These are phyloP conservation scores for Trichosporon inkin DNA, from an alignment of 1,284 basidiomycete species.

Conservation along the genomic window DNA sequence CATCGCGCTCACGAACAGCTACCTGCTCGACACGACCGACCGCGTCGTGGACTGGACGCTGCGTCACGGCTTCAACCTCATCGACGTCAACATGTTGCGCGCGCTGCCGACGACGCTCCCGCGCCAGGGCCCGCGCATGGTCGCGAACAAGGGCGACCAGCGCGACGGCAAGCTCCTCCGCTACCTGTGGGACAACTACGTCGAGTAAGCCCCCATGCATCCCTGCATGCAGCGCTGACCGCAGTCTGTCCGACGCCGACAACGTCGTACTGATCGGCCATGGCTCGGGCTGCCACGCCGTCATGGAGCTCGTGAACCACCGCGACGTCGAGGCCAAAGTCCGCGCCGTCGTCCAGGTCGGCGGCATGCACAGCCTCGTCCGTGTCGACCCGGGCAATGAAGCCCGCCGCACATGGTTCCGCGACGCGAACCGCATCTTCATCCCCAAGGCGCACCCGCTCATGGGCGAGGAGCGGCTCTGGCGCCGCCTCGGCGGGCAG, in stretches of 20 bases:
- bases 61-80: constrained; percentile 60
- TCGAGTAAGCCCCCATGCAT: constrained; percentile 63
- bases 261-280: constrained; percentile 80
- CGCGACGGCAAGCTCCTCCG: constrained; percentile 58
- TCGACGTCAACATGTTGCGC: constrained; percentile 83
- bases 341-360: constrained; percentile 68
- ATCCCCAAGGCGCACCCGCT: constrained; percentile 42
- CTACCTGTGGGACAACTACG: constrained; percentile 94
- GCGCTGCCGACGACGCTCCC: constrained; percentile 55
- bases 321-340: constrained; percentile 64
- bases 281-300: constrained; percentile 69
- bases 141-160: constrained; percentile 30
- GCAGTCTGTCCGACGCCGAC: constrained; percentile 65
- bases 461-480: constrained; percentile 40
- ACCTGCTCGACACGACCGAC: constrained; percentile 79
- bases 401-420: constrained; percentile 43
- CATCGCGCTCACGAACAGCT: constrained; percentile 70
- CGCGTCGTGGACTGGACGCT: constrained; percentile 72
- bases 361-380: constrained; percentile 59
- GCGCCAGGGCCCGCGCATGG: constrained; percentile 30
- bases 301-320: constrained; percentile 68
- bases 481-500: constrained; percentile 44
- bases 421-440: constrained; percentile 41
- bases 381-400: constrained; percentile 43
- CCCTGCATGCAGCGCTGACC: background rate